phyloP scores from a whole-genome alignment of 2,329 filamentous ascomycete species.

The Rhytidhysteron rufulum region DNA sequence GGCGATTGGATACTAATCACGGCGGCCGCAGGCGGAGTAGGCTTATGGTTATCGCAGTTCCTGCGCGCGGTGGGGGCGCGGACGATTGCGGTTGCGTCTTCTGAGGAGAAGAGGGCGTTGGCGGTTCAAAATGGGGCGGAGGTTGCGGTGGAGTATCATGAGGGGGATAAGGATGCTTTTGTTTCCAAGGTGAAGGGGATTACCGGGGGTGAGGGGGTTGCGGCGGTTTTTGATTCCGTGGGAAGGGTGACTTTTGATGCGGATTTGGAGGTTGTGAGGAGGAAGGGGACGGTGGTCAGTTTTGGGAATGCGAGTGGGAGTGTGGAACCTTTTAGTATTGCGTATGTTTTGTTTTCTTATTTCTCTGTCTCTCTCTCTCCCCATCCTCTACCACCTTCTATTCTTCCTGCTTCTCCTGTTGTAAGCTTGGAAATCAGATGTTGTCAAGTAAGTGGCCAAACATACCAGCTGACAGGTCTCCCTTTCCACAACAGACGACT shows the following conservation, averaged over 20 bases:
- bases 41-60: conserved; percentile 68
- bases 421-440: too few relatives aligned
- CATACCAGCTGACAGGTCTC: not conserved
- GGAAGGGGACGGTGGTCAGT: conserved; percentile 72
- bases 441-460: too few relatives aligned
- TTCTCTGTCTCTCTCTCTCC: not conserved
- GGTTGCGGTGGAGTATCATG: conserved; percentile 65
- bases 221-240: conserved; percentile 81
- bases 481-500: conserved; percentile 53
- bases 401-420: not conserved
- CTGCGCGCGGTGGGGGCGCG: conserved; percentile 68
- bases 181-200: conserved; percentile 58
- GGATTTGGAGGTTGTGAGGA: conserved; percentile 67
- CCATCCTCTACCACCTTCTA: not conserved
- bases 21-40: conserved; percentile 77
- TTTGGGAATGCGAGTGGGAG: conserved; percentile 82
- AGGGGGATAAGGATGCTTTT: conserved; percentile 45
- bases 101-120: conserved; percentile 66
- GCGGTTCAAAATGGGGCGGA: conserved; percentile 69
- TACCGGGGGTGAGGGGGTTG: conserved; percentile 68
- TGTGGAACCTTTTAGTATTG: conserved; percentile 64
- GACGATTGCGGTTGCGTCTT: conserved; percentile 75
- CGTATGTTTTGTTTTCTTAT: conserved; percentile 49
- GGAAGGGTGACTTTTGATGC: conserved; percentile 81
- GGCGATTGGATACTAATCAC: conserved; percentile 82